Base-by-base conservation (phyloP, 129 eudicot species). In the Sambucus nigra region DNA sequence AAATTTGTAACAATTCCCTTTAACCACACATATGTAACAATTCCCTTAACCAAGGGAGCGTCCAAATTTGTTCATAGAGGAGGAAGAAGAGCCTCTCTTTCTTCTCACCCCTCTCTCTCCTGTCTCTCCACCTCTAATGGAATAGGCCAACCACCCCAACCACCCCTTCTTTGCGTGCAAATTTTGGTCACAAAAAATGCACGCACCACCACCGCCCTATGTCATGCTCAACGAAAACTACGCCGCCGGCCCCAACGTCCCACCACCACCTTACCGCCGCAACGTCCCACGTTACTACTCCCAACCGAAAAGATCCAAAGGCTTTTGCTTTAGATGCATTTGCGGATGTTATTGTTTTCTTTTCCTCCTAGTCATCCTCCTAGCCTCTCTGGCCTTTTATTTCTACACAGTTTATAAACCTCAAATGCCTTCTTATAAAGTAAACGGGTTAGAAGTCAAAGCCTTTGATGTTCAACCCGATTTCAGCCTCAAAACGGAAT, bases 321-420 rank as follows among this genome's bases (percentile, higher is more conserved):
- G 61, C 26, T 47, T 46, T 33, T 79, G 84, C 67, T 8, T 70
- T 12, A 51, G 72, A 24, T 76, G 74, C 77, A 64, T 80, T 10
- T 76, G 94, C 11, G 73, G 71, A 9, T 75, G 76, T 54, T 80
- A 39, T 12, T 79, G 88, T 55, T 28, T 63, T 69, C 68, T 76
- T 19, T 59, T 75, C 59, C 9, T 78, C 31, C 22, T 83, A 47
- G 61, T 83, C 33, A n/a, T 61, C 12, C 24, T 66, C 12, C 17
- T 62, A 1, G 61, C 68, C 4, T 49, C 61, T 4, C 1, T 61
- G 13, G 49, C 63, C 7, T 42, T 70, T 51, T 62, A 70, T 47
- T 54, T 80, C 33, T 80, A 59, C 77, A 35, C 50, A 22, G 7
- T 63, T 3, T 70, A 69, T 51, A 51, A 61, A 6, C 84, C 88